Base-by-base conservation (phyloP, 2,329 filamentous ascomycete species). In the Sclerotinia sclerotiorum region DNA sequence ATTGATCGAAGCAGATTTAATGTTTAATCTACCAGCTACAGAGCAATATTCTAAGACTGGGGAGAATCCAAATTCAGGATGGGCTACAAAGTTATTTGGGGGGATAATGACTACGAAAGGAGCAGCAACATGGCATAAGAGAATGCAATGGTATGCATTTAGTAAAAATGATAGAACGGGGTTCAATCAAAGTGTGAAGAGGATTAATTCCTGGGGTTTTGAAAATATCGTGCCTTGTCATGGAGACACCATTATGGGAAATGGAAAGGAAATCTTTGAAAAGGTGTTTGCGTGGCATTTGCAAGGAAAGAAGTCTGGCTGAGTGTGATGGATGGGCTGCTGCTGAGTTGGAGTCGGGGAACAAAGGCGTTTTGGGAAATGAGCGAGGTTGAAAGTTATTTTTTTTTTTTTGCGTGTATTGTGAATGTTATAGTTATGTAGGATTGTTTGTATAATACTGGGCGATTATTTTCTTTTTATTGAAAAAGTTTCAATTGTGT, bases 191-290 rank as follows among this genome's bases (percentile, higher is more conserved):
- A 93, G 90, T 73, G 81, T 93, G 52, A 81, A 79, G 73, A 84
- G 84, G 70, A 94, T 98, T 71, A 83, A 88, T 65, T 78, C 79
- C 67, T 99, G 94, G 94, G 90, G 94, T 69, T 97, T 97, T 77
- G 87, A 90, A 72, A 88, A 88, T 51, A 84, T 98, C 63, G 88
- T 99, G 69, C 93, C 94, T 0, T 98, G 94, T 78, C 95, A 99
- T 80, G 95, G 95, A 11, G 95, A 99, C 80, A 89, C 91, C 21
- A 88, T 98, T 72, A 90, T 95, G 78, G 83, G 81, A 2, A 79
- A 82, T 71, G 93, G 86, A 13, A 97, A 96, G 83, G 85, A 84
- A 15, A 82, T 91, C 21, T 97, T 94, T 73, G 82, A 85, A 75
- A 92, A 91, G 78, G 84, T 96, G 17, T 92, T 97, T 80, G 85